Percentiles rank a stretch among this genome's conserved stretches.
Conservation (phyloP, 768 basidiomycete genomes). For the Leccinum truebloodii region DNA sequence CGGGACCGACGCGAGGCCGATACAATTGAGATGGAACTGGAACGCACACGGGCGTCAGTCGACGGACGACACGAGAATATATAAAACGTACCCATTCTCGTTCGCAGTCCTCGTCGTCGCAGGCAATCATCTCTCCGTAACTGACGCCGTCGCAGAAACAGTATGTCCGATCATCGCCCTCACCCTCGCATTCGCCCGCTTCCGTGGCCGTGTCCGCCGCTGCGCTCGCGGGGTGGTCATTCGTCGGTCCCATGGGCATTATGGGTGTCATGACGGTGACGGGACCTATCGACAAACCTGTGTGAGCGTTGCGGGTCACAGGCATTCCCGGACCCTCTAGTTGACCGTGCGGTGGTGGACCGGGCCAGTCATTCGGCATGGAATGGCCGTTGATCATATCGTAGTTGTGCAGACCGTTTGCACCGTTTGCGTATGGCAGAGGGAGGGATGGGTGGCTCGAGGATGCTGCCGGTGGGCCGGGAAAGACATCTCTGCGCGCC, state of each 20-base stretch:
- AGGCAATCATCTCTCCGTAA: constrained; percentile 95
- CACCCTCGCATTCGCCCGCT: constrained; percentile 54
- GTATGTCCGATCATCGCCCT: constrained; percentile 64
- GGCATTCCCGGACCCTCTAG: constrained; percentile 83
- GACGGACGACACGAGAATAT: not conserved
- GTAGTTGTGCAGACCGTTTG: constrained; percentile 42
- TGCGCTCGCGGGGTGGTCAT: constrained; percentile 36
- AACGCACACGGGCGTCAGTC: constrained; percentile 4
- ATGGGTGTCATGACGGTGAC: constrained; percentile 27
- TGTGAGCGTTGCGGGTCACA: constrained; percentile 46
- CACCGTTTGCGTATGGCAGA: constrained; percentile 37
- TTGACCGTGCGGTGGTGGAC: constrained; percentile 50
- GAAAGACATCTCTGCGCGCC: constrained; percentile 44
- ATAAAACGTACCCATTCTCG: constrained; percentile 79
- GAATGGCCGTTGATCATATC: constrained; percentile 39
- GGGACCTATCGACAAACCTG: constrained; percentile 25
- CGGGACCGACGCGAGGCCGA: constrained; percentile 65
- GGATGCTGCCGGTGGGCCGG: constrained; percentile 51
- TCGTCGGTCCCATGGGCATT: constrained; percentile 27
- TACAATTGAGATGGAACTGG: constrained; percentile 81
- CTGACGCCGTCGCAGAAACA: constrained; percentile 85
- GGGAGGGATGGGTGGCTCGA: constrained; percentile 57
- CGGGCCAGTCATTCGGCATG: constrained; percentile 48
- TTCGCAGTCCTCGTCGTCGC: constrained; percentile 79
- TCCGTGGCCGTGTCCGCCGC: constrained; percentile 44